Percentiles rank a stretch among this genome's conserved stretches.
phyloP scores from a whole-genome alignment of 2,329 filamentous ascomycete species.

The Botrytis fragariae region DNA sequence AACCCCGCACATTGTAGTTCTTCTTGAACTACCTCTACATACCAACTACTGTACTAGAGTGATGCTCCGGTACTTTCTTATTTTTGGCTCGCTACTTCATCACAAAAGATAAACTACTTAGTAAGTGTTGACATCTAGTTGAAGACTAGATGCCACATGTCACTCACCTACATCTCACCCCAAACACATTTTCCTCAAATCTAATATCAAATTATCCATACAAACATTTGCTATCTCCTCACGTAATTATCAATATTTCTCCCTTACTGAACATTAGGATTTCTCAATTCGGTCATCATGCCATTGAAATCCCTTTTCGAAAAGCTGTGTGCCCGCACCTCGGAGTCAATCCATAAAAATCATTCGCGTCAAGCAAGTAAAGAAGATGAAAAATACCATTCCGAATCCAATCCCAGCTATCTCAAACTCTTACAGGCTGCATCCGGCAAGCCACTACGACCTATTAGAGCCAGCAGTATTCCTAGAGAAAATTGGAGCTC shows the following conservation, averaged over 20 bases:
- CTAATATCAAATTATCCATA: neutral
- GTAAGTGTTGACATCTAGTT: neutral
- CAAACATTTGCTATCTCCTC: neutral
- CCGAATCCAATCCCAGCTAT: neutral
- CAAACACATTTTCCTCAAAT: neutral
- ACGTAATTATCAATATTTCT: neutral
- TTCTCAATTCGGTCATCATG: neutral
- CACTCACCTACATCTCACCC: neutral
- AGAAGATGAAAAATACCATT: neutral
- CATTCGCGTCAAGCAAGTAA: neutral
- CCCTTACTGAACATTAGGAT: neutral
- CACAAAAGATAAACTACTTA: neutral
- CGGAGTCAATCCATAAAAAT: neutral
- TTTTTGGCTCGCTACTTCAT: neutral
- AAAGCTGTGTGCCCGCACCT: neutral
- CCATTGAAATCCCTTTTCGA: neutral
- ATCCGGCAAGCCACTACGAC: neutral
- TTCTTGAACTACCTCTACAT: neutral
- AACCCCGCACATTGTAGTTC: neutral
- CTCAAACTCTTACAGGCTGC: neutral
- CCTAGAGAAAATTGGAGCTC: neutral
- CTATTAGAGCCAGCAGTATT: neutral
- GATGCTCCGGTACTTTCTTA: neutral
- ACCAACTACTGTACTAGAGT: neutral
- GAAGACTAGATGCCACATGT: neutral